A percentile compares a stretch with the other conserved stretches of the same genome.
Conservation (phyloP, 768 basidiomycete genomes). For the Amanita pseudoporphyria region DNA sequence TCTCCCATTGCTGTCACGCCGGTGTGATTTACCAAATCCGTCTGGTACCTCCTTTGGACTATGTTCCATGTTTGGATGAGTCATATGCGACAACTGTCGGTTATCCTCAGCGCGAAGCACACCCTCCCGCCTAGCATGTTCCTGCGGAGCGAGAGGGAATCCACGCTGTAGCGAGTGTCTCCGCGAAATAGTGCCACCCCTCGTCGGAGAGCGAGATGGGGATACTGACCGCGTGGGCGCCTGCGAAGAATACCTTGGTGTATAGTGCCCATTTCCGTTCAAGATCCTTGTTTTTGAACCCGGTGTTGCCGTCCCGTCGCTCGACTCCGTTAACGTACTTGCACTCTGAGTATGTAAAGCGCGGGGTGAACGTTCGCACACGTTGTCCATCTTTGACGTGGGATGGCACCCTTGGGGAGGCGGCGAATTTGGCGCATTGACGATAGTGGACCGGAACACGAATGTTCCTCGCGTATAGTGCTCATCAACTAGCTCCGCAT, state of each 20-base stretch:
- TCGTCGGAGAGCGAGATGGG: not conserved
- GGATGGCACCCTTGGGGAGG: not conserved
- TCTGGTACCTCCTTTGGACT: not conserved
- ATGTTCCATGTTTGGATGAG: not conserved
- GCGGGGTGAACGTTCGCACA: not conserved
- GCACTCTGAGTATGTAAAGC: not conserved
- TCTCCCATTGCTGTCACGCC: not conserved
- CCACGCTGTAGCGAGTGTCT: slow-evolving; percentile 6
- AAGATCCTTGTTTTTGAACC: not conserved
- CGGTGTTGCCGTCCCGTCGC: not conserved
- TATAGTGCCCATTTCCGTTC: not conserved
- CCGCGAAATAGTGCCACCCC: not conserved
- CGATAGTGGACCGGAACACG: slow-evolving; percentile 25
- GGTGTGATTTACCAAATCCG: not conserved
- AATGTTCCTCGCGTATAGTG: slow-evolving; percentile 17
- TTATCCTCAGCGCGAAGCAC: not conserved
- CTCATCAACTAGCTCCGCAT: slow-evolving; percentile 10
- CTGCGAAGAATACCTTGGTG: not conserved
- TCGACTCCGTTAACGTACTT: not conserved
- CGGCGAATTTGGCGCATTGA: slow-evolving; percentile 3
- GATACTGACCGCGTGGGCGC: not conserved
- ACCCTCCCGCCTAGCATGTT: slow-evolving; percentile 3
- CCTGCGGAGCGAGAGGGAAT: slow-evolving; percentile 1
- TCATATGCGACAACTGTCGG: not conserved
- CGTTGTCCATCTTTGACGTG: not conserved